These are phyloP conservation scores for Rhododendron kiyosumense DNA, from an alignment of 148 eudicot species.

Conservation along the genomic window DNA sequence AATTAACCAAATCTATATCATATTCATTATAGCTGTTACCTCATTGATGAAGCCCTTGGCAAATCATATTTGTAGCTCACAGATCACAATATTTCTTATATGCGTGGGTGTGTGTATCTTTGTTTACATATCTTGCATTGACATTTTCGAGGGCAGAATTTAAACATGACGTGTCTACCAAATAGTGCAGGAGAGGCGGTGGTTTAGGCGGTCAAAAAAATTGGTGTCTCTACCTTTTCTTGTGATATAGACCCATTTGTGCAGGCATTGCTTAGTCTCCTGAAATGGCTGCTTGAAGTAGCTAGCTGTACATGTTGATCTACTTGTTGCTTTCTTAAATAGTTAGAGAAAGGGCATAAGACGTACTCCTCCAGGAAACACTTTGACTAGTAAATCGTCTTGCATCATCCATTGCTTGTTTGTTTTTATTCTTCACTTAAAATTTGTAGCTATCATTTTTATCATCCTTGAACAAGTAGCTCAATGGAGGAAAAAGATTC, in stretches of 20 bases:
- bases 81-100: neutral
- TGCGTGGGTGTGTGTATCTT: neutral
- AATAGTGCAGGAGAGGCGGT: neutral
- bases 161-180: neutral
- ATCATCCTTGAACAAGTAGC: neutral
- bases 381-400: neutral
- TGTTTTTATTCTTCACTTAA: neutral
- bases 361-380: neutral
- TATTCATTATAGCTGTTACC: neutral
- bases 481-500: no score
- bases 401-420: neutral
- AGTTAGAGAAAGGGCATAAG: neutral
- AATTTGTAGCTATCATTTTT: neutral
- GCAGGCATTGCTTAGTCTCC: neutral
- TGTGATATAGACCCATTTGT: neutral
- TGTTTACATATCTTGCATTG: neutral
- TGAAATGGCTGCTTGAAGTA: neutral
- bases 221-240: neutral
- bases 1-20: neutral
- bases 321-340: neutral
- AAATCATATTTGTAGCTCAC: neutral
- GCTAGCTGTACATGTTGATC: neutral
- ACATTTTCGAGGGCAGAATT: neutral
- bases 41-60: neutral
- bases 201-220: neutral